phyloP scores from a whole-genome alignment of 148 eudicot genomes.

The Amaranthus hypochondriacus region DNA sequence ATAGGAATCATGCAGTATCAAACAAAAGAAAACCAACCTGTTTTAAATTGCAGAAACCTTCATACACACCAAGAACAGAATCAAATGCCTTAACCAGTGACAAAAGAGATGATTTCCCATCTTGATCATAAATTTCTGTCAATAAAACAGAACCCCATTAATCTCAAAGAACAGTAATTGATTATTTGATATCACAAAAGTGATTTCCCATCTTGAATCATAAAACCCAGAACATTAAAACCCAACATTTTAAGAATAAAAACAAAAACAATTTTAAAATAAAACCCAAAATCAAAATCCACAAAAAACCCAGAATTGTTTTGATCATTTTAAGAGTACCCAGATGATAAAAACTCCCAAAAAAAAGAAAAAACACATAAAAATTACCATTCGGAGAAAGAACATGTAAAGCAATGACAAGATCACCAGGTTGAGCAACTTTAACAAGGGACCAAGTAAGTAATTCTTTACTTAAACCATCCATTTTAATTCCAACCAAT shows the following conservation, averaged over 20 bases:
- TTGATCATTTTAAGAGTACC: background rate
- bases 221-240: background rate
- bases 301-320: constrained; percentile 11
- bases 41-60: constrained; percentile 88
- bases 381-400: constrained; percentile 42
- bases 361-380: background rate
- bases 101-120: constrained; percentile 58
- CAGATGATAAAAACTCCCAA: constrained; percentile 6
- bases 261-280: background rate
- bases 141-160: background rate
- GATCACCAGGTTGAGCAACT: constrained; percentile 71
- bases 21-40: constrained; percentile 44
- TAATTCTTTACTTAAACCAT: constrained; percentile 63
- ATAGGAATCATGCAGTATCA: background rate
- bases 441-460: constrained; percentile 92
- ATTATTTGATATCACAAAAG: too few species aligned
- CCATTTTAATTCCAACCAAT: constrained; percentile 83
- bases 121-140: constrained; percentile 53
- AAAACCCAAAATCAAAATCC: background rate
- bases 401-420: constrained; percentile 78
- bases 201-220: too few species aligned
- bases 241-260: background rate
- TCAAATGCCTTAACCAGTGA: constrained; percentile 84
- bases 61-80: constrained; percentile 71
- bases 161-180: background rate